Conservation (phyloP, 2,329 filamentous ascomycete genomes). For the Orbilia oligospora region DNA sequence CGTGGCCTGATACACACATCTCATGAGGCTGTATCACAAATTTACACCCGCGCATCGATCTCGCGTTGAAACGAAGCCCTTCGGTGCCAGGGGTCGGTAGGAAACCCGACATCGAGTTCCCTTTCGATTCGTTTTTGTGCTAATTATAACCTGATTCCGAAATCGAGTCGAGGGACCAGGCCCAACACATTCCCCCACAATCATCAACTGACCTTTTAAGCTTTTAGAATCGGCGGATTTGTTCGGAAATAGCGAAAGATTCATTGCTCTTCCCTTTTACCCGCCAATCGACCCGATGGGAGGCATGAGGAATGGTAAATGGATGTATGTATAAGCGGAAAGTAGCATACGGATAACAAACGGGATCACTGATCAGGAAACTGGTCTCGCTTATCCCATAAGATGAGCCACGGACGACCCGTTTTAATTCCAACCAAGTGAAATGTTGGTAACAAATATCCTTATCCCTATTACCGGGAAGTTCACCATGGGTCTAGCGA, state of each 20-base stretch:
- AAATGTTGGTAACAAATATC: background rate
- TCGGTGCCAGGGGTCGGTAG: slow-evolving; percentile 23
- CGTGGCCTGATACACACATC: slow-evolving; percentile 23
- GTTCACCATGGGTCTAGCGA: too few relatives aligned
- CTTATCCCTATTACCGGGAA: too few relatives aligned
- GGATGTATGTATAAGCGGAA: slow-evolving; percentile 2
- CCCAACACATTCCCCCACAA: slow-evolving; percentile 43
- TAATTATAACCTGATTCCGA: slow-evolving; percentile 33
- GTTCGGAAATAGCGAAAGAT: slow-evolving; percentile 14
- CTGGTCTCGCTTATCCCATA: slow-evolving; percentile 9
- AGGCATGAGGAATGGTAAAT: background rate
- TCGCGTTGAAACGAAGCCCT: slow-evolving; percentile 22
- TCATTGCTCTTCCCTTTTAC: slow-evolving; percentile 1
- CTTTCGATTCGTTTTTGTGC: slow-evolving; percentile 4
- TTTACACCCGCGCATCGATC: slow-evolving; percentile 13
- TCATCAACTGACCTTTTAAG: slow-evolving; percentile 8
- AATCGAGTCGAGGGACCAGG: slow-evolving; percentile 27
- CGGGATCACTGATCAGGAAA: background rate
- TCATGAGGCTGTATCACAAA: slow-evolving; percentile 28
- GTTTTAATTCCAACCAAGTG: slow-evolving; percentile 21
- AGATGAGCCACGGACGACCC: background rate
- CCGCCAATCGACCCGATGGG: slow-evolving; percentile 4
- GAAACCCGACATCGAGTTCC: slow-evolving; percentile 6
- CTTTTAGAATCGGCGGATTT: slow-evolving; percentile 24
- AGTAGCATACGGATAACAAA: background rate